Evolutionary conservation across 164 flowering plant species (phyloP).

Genomic region (Buxus sempervirens): DNA sequence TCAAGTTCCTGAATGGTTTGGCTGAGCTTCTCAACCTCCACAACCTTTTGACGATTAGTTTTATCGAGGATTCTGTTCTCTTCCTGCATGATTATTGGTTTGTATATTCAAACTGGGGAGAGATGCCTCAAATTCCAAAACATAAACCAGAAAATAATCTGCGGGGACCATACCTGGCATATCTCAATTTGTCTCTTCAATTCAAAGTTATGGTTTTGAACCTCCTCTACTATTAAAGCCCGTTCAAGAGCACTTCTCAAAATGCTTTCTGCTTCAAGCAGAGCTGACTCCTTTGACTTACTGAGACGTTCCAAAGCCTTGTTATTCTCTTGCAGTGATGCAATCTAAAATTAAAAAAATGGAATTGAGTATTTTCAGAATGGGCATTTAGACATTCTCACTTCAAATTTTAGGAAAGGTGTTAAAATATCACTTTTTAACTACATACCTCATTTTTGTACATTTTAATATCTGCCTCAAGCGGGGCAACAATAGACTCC

Average conservation of each 20-base stretch:
- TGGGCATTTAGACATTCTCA: background rate
- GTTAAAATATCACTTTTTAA: background rate
- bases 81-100: constrained; percentile 46
- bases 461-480: constrained; percentile 78
- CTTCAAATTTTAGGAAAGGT: background rate
- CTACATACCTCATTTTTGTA: constrained; percentile 62
- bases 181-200: constrained; percentile 84
- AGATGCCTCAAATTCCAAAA: background rate
- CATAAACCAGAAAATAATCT: background rate
- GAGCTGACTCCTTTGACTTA: constrained; percentile 80
- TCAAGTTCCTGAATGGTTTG: constrained; percentile 78
- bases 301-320: constrained; percentile 80
- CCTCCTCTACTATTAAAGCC: constrained; percentile 87
- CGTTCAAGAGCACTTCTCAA: constrained; percentile 83
- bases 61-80: constrained; percentile 86
- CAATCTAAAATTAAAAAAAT: constrained; percentile 40
- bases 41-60: constrained; percentile 73
- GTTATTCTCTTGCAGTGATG: constrained; percentile 70
- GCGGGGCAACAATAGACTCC: constrained; percentile 74
- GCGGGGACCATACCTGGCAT: constrained; percentile 47
- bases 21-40: constrained; percentile 81
- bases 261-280: constrained; percentile 83
- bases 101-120: background rate
- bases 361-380: background rate
- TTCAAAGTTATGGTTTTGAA: constrained; percentile 83